Evolutionary conservation across 306 rosid species (phyloP).

Genomic region (Trifolium subterraneum): DNA sequence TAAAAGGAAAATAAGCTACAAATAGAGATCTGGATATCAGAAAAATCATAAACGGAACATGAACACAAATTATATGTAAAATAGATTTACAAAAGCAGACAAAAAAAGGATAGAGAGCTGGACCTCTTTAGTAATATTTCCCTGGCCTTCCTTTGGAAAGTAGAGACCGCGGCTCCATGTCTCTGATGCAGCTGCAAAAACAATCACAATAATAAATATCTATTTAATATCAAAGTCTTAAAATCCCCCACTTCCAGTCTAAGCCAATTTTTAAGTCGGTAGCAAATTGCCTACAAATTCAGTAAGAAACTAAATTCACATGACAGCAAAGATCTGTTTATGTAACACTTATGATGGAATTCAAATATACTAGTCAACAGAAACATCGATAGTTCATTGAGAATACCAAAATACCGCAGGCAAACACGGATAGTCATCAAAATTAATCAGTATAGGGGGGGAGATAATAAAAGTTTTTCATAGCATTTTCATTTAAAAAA

Average conservation of each 20-base stretch:
- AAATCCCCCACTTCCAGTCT: conserved; percentile 13
- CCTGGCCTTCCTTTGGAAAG: conserved; percentile 64
- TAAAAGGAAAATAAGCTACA: neutral
- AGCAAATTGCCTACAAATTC: conserved; percentile 28
- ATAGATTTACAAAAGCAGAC: conserved; percentile 8
- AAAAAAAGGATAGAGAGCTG: conserved; percentile 27
- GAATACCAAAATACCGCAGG: conserved; percentile 23
- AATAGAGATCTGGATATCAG: conserved; percentile 19
- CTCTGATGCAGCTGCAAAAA: conserved; percentile 70
- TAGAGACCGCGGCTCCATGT: conserved; percentile 74
- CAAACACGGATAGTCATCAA: conserved; percentile 2
- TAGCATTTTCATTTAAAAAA: conserved; percentile 2
- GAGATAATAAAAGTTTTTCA: neutral
- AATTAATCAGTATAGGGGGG: neutral
- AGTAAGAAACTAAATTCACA: conserved; percentile 6
- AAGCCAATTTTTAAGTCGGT: conserved; percentile 4
- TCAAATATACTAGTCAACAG: conserved; percentile 18
- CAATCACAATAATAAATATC: conserved; percentile 34
- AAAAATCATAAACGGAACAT: conserved; percentile 11
- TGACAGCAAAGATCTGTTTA: conserved; percentile 3
- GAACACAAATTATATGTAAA: neutral
- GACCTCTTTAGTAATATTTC: conserved; percentile 73
- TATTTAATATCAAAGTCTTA: neutral
- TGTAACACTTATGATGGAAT: conserved; percentile 16
- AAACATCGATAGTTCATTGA: conserved; percentile 9